A percentile compares a stretch with the other conserved stretches of the same genome.
phyloP scores from a whole-genome alignment of 345 rosid genomes.

The Heritiera fomes region DNA sequence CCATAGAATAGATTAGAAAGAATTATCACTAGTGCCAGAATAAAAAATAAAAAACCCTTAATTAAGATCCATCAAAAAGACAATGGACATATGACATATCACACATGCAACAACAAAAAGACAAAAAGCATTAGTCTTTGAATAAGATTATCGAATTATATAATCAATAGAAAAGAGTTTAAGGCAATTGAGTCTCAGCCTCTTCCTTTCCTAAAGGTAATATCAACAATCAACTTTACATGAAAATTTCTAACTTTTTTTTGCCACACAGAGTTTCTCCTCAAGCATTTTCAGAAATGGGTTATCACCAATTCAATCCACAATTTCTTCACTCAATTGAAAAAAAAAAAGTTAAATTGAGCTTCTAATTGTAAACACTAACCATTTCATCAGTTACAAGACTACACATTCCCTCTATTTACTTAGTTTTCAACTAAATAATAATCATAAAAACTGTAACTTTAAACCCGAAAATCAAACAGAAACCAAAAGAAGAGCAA shows the following conservation, averaged over 20 bases:
- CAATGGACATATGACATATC: no score
- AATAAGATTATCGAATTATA: background rate
- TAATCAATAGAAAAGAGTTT: background rate
- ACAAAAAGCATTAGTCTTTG: background rate
- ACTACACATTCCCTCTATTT: background rate
- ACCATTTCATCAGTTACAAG: background rate
- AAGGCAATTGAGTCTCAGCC: background rate
- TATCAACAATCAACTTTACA: background rate
- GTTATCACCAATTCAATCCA: background rate
- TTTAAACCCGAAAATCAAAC: background rate
- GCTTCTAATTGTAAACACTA: background rate
- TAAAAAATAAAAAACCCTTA: no score
- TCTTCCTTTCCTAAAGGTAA: background rate
- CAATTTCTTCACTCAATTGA: background rate
- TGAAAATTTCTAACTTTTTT: background rate
- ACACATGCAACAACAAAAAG: background rate
- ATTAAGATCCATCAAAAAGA: background rate
- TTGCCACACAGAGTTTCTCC: background rate
- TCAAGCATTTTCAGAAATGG: background rate
- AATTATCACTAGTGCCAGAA: background rate
- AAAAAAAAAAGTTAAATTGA: background rate
- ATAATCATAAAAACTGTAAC: slow-evolving; percentile 2
- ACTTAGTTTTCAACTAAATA: background rate
- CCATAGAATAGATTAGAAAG: background rate
- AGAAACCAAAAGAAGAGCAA: background rate